Evolutionary conservation across 768 basidiomycete genomes (phyloP).

Genomic region (Lentinula raphanica): DNA sequence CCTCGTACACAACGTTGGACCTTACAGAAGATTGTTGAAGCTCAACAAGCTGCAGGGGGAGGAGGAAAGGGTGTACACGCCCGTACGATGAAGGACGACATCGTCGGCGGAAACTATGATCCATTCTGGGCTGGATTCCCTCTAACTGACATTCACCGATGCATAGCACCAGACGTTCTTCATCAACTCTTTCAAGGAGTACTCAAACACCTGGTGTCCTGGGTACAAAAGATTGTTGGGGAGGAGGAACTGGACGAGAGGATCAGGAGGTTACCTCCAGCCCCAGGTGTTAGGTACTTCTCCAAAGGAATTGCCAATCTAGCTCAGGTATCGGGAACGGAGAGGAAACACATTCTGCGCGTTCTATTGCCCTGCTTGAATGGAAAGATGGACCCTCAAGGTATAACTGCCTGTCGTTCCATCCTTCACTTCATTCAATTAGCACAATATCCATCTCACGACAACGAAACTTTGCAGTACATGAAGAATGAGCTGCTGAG

Average conservation of each 20-base stretch:
- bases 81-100: too few relatives aligned
- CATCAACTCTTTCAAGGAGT: conserved; percentile 23
- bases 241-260: conserved; percentile 23
- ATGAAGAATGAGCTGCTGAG: too few relatives aligned
- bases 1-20: not conserved
- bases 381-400: too few relatives aligned
- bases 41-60: not conserved
- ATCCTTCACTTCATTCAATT: conserved; percentile 24
- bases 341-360: conserved; percentile 17
- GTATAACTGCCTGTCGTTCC: too few relatives aligned
- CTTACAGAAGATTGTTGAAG: not conserved
- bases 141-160: conserved; percentile 15
- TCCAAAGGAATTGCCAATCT: conserved; percentile 6
- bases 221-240: conserved; percentile 15
- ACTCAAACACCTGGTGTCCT: conserved; percentile 20
- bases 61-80: too few relatives aligned
- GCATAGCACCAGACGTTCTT: conserved; percentile 20
- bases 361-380: conserved; percentile 15
- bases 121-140: conserved; percentile 22
- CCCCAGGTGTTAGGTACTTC: conserved; percentile 20
- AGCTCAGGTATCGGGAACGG: conserved; percentile 15
- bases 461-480: too few relatives aligned
- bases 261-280: conserved; percentile 20
- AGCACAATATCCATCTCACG: too few relatives aligned
- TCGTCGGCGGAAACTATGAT: conserved; percentile 7